phyloP scores from a whole-genome alignment of 192 early-diverging fungal species.

The Coemansia sp. region DNA sequence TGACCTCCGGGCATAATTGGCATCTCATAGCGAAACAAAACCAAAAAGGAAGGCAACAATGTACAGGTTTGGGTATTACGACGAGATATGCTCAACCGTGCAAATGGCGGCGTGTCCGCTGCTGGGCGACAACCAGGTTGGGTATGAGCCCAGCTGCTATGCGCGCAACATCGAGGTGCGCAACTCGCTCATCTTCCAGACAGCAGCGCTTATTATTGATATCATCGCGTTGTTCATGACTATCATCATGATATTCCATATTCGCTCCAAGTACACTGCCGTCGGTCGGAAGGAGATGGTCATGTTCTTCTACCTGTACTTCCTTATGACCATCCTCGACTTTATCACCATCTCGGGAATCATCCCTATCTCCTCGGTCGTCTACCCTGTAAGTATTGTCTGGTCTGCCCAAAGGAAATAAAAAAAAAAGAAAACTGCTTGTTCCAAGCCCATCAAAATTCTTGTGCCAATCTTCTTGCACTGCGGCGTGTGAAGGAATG shows the following conservation, averaged over 20 bases:
- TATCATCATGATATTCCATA: conserved; percentile 97
- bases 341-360: conserved; percentile 91
- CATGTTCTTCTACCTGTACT: conserved; percentile 98
- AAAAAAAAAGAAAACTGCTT: neutral
- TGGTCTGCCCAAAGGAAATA: neutral
- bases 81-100: conserved; percentile 83
- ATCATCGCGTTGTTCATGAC: conserved; percentile 94
- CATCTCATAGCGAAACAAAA: neutral
- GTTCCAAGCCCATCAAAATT: neutral
- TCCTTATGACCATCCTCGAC: conserved; percentile 80
- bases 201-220: conserved; percentile 93
- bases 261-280: conserved; percentile 97
- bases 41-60: neutral
- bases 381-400: conserved; percentile 65
- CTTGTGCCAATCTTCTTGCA: no score
- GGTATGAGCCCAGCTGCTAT: conserved; percentile 90
- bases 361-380: conserved; percentile 76
- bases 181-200: conserved; percentile 88
- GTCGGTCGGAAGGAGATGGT: conserved; percentile 99
- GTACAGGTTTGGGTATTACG: conserved; percentile 79
- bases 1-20: neutral
- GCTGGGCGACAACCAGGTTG: conserved; percentile 67
- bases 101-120: conserved; percentile 89
- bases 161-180: conserved; percentile 90
- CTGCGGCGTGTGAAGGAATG: no score